These are phyloP conservation scores for Aspergillus homomorphus DNA, from an alignment of 495 filamentous ascomycete species.

Conservation along the genomic window DNA sequence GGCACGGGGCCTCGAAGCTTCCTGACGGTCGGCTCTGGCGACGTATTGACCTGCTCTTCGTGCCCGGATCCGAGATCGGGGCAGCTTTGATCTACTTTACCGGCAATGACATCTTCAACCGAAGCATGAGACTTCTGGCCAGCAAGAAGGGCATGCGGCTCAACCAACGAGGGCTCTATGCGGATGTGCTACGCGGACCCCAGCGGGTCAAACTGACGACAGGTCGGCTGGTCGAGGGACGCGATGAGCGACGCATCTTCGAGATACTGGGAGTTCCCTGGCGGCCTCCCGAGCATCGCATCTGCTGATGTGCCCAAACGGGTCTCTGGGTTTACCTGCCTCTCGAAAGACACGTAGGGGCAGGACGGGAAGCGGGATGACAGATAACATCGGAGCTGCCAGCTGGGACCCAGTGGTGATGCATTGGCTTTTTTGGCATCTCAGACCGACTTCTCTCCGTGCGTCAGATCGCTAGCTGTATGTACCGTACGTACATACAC, in stretches of 20 bases:
- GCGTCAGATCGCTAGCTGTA: conserved; percentile 4
- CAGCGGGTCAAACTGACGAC: conserved; percentile 63
- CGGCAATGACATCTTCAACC: conserved; percentile 94
- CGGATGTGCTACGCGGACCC: conserved; percentile 63
- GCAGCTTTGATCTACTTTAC: conserved; percentile 95
- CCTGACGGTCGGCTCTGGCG: conserved; percentile 62
- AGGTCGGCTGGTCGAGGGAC: conserved; percentile 70
- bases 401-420: conserved; percentile 5
- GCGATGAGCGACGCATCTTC: conserved; percentile 81
- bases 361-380: conserved; percentile 5
- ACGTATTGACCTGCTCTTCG: conserved; percentile 83
- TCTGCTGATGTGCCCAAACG: conserved; percentile 52
- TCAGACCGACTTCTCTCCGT: conserved; percentile 20
- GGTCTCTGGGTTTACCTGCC: conserved; percentile 5
- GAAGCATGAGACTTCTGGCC: conserved; percentile 79
- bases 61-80: conserved; percentile 76
- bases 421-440: conserved; percentile 6
- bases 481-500: not conserved
- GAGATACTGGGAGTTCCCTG: conserved; percentile 82
- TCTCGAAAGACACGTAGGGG: conserved; percentile 10
- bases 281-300: conserved; percentile 76
- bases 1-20: conserved; percentile 81
- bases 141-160: conserved; percentile 81
- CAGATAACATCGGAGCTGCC: conserved; percentile 16
- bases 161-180: conserved; percentile 81